phyloP scores from a whole-genome alignment of 345 rosid genomes.

The Firmiana major region DNA sequence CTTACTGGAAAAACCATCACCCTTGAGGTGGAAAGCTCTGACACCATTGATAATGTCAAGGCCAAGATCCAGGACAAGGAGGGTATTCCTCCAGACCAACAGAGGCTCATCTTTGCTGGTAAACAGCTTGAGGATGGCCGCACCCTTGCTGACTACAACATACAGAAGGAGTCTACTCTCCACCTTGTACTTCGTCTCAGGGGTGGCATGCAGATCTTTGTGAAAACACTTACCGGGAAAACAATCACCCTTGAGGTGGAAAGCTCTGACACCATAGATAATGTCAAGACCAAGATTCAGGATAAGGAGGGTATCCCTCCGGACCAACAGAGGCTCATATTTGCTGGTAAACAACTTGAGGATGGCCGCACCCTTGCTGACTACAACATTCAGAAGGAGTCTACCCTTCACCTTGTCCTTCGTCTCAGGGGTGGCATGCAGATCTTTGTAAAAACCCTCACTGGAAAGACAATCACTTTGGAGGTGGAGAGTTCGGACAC shows the following conservation, averaged over 20 bases:
- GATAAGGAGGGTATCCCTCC: constrained; percentile 15
- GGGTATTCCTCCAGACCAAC: constrained; percentile 13
- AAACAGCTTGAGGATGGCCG: constrained; percentile 15
- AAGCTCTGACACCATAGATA: constrained; percentile 7
- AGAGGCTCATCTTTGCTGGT: constrained; percentile 11
- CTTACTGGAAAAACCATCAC: constrained; percentile 13
- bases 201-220: constrained; percentile 15
- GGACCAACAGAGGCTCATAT: constrained; percentile 8
- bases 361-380: constrained; percentile 16
- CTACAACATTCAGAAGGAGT: constrained; percentile 9
- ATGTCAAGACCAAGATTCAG: constrained; percentile 10
- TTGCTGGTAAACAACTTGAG: constrained; percentile 10
- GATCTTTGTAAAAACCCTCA: constrained; percentile 5
- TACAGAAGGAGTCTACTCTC: constrained; percentile 15
- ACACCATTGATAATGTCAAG: constrained; percentile 13
- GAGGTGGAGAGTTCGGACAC: constrained; percentile 18
- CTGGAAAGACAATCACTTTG: constrained; percentile 7
- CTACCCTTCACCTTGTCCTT: constrained; percentile 9
- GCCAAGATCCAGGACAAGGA: constrained; percentile 12
- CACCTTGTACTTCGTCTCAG: constrained; percentile 8
- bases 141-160: constrained; percentile 13
- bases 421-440: constrained; percentile 7
- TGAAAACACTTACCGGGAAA: constrained; percentile 8
- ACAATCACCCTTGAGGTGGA: constrained; percentile 5
- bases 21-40: constrained; percentile 13